These are phyloP conservation scores for Chrysoporthe austroafricana DNA, from an alignment of 2,329 filamentous ascomycete species.

Conservation along the genomic window DNA sequence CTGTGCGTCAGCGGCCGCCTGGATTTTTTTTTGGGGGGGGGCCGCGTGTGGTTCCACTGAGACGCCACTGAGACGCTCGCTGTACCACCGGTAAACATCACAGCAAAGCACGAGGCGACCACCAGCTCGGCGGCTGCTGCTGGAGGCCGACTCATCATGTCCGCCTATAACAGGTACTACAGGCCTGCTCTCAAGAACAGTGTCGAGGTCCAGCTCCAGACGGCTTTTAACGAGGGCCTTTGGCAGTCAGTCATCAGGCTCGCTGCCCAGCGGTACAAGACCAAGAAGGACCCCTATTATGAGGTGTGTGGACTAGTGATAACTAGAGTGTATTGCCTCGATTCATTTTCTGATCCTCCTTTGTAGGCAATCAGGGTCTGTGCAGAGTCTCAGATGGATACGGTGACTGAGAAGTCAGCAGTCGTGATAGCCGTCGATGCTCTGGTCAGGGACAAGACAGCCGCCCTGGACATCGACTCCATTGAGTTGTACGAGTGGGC, in stretches of 20 bases:
- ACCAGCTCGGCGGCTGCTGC: neutral
- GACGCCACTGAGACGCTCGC: neutral
- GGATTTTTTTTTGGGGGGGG: neutral
- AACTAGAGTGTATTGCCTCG: too few relatives aligned
- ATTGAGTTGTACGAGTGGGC: constrained; percentile 62
- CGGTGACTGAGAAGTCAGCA: constrained; percentile 49
- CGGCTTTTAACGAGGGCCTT: constrained; percentile 57
- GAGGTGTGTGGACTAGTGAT: constrained; percentile 45
- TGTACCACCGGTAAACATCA: constrained; percentile 3
- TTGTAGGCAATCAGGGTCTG: constrained; percentile 50
- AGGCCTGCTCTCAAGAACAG: constrained; percentile 50
- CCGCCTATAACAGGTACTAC: constrained; percentile 34
- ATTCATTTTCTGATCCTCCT: too few relatives aligned
- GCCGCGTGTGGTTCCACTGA: neutral
- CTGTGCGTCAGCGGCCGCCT: neutral
- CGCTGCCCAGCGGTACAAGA: constrained; percentile 54
- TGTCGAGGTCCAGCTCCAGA: constrained; percentile 58
- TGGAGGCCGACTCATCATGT: constrained; percentile 13
- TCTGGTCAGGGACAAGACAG: constrained; percentile 50
- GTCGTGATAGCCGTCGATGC: constrained; percentile 50
- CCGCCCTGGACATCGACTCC: constrained; percentile 53
- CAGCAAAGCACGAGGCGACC: neutral
- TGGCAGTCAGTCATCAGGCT: constrained; percentile 56
- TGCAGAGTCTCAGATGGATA: constrained; percentile 57
- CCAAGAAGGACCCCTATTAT: constrained; percentile 59